These are phyloP conservation scores for Tetrahymena borealis DNA, from an alignment of 73 alveolate genomes.

Conservation along the genomic window DNA sequence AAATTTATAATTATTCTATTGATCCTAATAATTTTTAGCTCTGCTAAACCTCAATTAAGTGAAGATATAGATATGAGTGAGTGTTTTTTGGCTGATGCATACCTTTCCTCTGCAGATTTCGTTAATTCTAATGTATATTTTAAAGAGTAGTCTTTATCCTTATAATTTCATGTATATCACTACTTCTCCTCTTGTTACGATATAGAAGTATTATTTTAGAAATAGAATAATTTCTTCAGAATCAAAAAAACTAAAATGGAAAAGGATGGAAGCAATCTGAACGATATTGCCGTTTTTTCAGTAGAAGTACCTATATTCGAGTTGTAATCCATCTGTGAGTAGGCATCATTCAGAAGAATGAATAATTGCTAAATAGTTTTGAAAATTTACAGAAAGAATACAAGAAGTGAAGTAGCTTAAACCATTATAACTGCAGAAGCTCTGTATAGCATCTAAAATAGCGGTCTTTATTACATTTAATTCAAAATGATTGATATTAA, in stretches of 20 bases:
- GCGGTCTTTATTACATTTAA: background rate
- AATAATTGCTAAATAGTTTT: background rate
- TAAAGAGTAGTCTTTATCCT: background rate
- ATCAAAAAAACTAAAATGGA: background rate
- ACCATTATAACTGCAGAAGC: background rate
- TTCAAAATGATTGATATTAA: background rate
- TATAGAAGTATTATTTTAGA: background rate
- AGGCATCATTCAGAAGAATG: background rate
- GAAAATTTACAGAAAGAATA: background rate
- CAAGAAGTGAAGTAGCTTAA: background rate
- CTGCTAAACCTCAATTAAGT: background rate
- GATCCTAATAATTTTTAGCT: too few species aligned
- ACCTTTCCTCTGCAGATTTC: background rate
- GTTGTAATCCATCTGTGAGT: background rate
- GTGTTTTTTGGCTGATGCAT: background rate
- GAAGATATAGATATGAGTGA: background rate
- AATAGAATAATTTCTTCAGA: background rate
- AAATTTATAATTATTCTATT: too few species aligned
- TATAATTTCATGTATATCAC: background rate
- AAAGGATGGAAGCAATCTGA: background rate
- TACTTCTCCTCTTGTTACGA: background rate
- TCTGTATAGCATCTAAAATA: background rate
- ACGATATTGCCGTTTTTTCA: background rate
- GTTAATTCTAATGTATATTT: background rate
- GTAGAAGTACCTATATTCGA: background rate